A percentile compares a stretch with the other conserved stretches of the same genome.
Conservation (phyloP, 202 grass and related monocot species). For the Zoysia matrella region DNA sequence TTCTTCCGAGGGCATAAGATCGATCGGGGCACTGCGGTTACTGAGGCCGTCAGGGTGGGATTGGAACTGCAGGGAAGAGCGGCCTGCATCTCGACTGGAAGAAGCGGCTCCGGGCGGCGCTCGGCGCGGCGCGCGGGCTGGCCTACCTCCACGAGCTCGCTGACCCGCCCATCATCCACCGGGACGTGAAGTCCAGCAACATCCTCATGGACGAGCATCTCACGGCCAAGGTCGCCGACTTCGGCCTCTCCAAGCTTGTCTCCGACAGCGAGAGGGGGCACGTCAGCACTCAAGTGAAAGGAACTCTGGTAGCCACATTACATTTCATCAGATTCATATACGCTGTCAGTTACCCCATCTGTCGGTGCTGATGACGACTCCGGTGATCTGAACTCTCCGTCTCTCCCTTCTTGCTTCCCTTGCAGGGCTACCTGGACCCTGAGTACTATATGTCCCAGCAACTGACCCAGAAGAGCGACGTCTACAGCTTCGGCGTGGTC, state of each 20-base stretch:
- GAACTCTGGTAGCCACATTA: conserved; percentile 63
- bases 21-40: background rate
- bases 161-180: conserved; percentile 94
- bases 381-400: background rate
- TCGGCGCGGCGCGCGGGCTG: conserved; percentile 81
- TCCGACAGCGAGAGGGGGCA: conserved; percentile 75
- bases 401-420: background rate
- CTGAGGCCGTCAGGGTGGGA: background rate
- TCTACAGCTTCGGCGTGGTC: too few species aligned
- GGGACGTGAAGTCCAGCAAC: conserved; percentile 95
- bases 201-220: conserved; percentile 94
- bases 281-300: conserved; percentile 94
- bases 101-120: conserved; percentile 73
- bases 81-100: conserved; percentile 85
- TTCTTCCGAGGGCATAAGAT: too few species aligned
- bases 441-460: conserved; percentile 96
- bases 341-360: background rate
- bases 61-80: conserved; percentile 64
- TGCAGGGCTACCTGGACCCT: conserved; percentile 96
- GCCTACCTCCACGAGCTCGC: conserved; percentile 94
- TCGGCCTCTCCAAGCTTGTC: conserved; percentile 87
- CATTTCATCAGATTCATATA: background rate
- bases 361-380: background rate
- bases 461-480: conserved; percentile 46
- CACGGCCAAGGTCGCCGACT: conserved; percentile 98